phyloP scores from a whole-genome alignment of 129 eudicot species.

The Sambucus nigra region DNA sequence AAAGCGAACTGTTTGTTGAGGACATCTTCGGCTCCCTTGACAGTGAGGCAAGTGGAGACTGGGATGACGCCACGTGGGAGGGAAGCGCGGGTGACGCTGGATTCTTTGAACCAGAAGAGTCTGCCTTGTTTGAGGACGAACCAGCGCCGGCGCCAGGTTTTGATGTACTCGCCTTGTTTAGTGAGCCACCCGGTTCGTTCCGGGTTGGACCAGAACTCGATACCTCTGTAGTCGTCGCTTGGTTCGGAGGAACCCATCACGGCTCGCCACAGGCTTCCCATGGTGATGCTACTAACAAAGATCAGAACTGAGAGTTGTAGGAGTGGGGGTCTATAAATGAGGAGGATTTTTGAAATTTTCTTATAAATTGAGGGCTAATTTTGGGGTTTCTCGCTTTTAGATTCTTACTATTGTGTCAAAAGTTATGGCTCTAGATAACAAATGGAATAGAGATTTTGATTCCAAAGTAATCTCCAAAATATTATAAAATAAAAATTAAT shows the following conservation, averaged over 20 bases:
- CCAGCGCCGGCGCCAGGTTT: conserved; percentile 43
- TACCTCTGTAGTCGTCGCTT: conserved; percentile 15
- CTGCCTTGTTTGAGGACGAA: conserved; percentile 37
- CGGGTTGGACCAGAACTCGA: conserved; percentile 30
- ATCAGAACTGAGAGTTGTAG: too few species aligned
- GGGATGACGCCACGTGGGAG: conserved; percentile 36
- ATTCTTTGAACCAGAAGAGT: conserved; percentile 41
- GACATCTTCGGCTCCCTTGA: conserved; percentile 42
- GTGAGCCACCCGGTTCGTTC: conserved; percentile 40
- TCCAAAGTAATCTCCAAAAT: too few species aligned
- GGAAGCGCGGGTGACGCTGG: conserved; percentile 8
- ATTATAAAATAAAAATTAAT: too few species aligned
- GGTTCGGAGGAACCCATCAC: conserved; percentile 13
- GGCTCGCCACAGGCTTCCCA: conserved; percentile 30
- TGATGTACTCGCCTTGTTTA: conserved; percentile 45
- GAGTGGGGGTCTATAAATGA: too few species aligned
- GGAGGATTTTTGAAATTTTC: too few species aligned
- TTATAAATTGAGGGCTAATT: too few species aligned
- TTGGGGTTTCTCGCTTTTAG: too few species aligned
- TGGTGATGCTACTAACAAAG: too few species aligned
- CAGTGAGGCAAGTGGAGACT: conserved; percentile 35
- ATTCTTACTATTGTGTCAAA: too few species aligned
- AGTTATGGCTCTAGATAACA: too few species aligned
- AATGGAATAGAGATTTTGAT: too few species aligned
- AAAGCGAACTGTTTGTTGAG: conserved; percentile 25